These are phyloP conservation scores for Antrodiella citrinella DNA, from an alignment of 768 basidiomycete species.

Conservation along the genomic window DNA sequence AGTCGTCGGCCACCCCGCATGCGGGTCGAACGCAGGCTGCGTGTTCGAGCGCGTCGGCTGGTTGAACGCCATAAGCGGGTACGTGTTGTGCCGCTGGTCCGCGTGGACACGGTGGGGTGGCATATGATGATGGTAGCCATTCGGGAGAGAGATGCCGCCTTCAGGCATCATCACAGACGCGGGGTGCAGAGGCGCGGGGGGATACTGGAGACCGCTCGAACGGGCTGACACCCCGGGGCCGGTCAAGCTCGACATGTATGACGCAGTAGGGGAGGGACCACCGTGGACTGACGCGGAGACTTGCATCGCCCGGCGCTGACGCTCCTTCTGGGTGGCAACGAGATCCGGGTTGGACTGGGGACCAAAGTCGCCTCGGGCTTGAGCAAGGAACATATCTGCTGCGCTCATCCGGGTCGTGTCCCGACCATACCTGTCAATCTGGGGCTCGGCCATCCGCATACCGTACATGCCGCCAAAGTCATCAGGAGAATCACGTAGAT, in stretches of 20 bases:
- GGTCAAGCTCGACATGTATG: neutral
- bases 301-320: constrained; percentile 23
- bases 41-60: constrained; percentile 13
- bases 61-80: constrained; percentile 12
- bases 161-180: neutral
- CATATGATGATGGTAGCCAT: neutral
- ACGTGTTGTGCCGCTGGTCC: constrained; percentile 17
- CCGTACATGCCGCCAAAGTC: constrained; percentile 2
- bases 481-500: constrained; percentile 5
- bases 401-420: constrained; percentile 35
- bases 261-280: constrained; percentile 1
- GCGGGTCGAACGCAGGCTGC: constrained; percentile 13
- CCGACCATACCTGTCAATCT: constrained; percentile 24
- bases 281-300: neutral
- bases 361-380: constrained; percentile 49
- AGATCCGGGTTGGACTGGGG: constrained; percentile 20
- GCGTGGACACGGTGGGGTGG: constrained; percentile 10
- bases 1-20: neutral
- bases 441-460: constrained; percentile 17
- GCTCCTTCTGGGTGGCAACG: constrained; percentile 22
- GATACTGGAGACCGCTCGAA: neutral
- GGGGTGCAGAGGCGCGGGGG: constrained; percentile 1
- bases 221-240: neutral
- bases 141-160: neutral
- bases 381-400: constrained; percentile 60